These are phyloP conservation scores for Mycena albidolilacea DNA, from an alignment of 768 basidiomycete genomes.

Conservation along the genomic window DNA sequence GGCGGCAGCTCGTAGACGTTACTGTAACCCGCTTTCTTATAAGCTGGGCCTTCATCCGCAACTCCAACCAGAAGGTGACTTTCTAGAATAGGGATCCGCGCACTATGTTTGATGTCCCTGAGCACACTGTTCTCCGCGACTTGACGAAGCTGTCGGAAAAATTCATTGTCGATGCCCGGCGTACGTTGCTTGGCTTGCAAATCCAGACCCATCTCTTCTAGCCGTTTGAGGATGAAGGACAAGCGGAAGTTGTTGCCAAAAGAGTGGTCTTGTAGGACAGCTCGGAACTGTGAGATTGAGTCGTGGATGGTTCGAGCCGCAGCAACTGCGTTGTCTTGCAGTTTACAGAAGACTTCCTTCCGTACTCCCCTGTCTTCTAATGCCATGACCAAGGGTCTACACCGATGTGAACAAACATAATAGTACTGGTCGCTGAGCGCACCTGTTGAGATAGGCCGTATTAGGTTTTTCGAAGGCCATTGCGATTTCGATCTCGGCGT, in stretches of 20 bases:
- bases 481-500: conserved; percentile 83
- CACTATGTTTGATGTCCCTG: conserved; percentile 81
- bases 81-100: conserved; percentile 79
- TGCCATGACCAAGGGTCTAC: conserved; percentile 81
- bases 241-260: conserved; percentile 66
- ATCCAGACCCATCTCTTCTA: conserved; percentile 65
- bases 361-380: conserved; percentile 83
- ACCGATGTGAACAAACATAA: conserved; percentile 8
- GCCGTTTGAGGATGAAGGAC: conserved; percentile 62
- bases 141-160: conserved; percentile 70
- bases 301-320: conserved; percentile 73
- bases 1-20: conserved; percentile 69
- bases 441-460: conserved; percentile 82
- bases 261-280: conserved; percentile 63
- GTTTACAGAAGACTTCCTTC: conserved; percentile 67
- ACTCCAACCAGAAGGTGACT: conserved; percentile 84
- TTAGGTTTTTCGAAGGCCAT: conserved; percentile 73
- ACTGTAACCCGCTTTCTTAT: conserved; percentile 61
- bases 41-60: conserved; percentile 86
- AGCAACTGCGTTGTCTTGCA: conserved; percentile 74
- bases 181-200: conserved; percentile 54
- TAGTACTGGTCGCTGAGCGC: neutral
- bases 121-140: conserved; percentile 76
- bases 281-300: conserved; percentile 63
- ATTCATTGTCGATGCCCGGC: conserved; percentile 65